Percentiles rank a stretch among this genome's conserved stretches.
Conservation (phyloP, 106 monocot genomes). For the Xerophyta viscosa region DNA sequence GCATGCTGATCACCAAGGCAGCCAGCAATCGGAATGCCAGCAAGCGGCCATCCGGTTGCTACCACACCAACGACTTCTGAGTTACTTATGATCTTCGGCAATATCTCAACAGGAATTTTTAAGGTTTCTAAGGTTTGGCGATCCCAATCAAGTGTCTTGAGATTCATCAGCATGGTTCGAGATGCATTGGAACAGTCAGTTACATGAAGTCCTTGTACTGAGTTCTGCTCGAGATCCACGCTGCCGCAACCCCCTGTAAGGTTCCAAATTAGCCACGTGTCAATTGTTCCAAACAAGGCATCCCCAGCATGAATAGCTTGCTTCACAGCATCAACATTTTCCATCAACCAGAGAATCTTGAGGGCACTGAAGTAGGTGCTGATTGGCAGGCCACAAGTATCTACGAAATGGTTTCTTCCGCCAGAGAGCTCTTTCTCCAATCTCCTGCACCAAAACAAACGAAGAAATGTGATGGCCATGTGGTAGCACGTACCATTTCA, state of each 20-base stretch:
- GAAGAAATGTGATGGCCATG: too few species aligned
- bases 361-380: slow-evolving; percentile 94
- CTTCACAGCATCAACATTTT: slow-evolving; percentile 63
- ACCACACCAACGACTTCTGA: slow-evolving; percentile 59
- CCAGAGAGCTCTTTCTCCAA: slow-evolving; percentile 71
- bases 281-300: slow-evolving; percentile 82
- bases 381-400: slow-evolving; percentile 79
- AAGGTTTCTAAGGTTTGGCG: slow-evolving; percentile 54
- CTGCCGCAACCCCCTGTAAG: slow-evolving; percentile 60
- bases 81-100: slow-evolving; percentile 86
- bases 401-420: slow-evolving; percentile 69
- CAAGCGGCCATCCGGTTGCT: slow-evolving; percentile 65
- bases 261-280: slow-evolving; percentile 95
- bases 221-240: slow-evolving; percentile 9
- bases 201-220: slow-evolving; percentile 54
- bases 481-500: too few species aligned
- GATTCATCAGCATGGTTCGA: slow-evolving; percentile 93
- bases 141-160: slow-evolving; percentile 79
- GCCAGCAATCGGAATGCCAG: slow-evolving; percentile 68
- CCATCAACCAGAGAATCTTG: slow-evolving; percentile 85
- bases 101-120: slow-evolving; percentile 46
- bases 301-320: slow-evolving; percentile 51
- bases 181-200: slow-evolving; percentile 93
- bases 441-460: slow-evolving; percentile 41
- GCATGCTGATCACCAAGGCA: slow-evolving; percentile 96